phyloP scores from a whole-genome alignment of 495 filamentous ascomycete genomes.

The Cryomyces minteri region DNA sequence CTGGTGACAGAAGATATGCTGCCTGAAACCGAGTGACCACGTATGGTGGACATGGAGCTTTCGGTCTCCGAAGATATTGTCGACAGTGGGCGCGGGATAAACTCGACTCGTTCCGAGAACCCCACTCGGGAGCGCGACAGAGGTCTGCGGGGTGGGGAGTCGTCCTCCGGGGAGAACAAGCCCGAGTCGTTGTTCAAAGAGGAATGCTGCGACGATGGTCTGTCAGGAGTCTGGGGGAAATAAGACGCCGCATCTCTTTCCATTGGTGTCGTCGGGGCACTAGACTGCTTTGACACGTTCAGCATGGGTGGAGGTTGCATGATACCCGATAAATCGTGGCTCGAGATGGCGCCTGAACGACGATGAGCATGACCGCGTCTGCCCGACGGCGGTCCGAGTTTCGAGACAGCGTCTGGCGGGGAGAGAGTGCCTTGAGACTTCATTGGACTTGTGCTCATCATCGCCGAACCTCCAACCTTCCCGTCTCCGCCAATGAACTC shows the following conservation, averaged over 20 bases:
- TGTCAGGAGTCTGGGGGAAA: no score
- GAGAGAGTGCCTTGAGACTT: conserved; percentile 38
- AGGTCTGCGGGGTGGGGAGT: conserved; percentile 11
- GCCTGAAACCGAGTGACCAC: conserved; percentile 43
- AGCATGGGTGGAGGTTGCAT: conserved; percentile 35
- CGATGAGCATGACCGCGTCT: conserved; percentile 66
- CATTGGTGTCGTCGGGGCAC: conserved; percentile 52
- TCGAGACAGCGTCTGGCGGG: conserved; percentile 25
- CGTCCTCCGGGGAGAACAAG: neutral
- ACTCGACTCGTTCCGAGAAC: conserved; percentile 43
- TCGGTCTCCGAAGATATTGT: conserved; percentile 57
- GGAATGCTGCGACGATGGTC: no score
- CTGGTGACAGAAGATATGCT: conserved; percentile 46
- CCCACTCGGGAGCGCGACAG: conserved; percentile 34
- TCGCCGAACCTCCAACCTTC: conserved; percentile 32
- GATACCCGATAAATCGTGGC: conserved; percentile 59
- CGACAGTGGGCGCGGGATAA: conserved; percentile 54
- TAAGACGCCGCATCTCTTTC: conserved; percentile 14
- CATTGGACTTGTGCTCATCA: conserved; percentile 44
- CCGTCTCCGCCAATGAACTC: conserved; percentile 66
- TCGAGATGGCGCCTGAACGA: conserved; percentile 74
- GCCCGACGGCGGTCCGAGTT: conserved; percentile 25
- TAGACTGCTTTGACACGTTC: conserved; percentile 31
- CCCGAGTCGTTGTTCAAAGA: no score
- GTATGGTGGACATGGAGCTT: conserved; percentile 40